Percentiles rank a stretch among this genome's conserved stretches.
Conservation (phyloP, 2,329 filamentous ascomycete genomes). For the Dothiorella sarmentorum region DNA sequence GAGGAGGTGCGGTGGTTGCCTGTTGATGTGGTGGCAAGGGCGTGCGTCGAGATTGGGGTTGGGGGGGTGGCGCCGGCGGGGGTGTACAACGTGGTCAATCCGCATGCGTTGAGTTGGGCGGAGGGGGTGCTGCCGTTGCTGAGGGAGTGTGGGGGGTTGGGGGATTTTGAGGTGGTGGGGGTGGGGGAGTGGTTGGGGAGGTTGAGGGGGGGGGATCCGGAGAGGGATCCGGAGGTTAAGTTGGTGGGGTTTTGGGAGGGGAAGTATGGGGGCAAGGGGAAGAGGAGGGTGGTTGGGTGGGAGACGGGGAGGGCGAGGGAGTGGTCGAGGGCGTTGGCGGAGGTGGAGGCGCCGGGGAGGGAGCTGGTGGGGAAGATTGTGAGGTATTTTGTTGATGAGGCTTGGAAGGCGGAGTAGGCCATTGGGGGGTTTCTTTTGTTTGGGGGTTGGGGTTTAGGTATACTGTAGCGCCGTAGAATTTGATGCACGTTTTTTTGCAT, state of each 20-base stretch:
- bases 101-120: conserved; percentile 50
- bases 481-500: no score
- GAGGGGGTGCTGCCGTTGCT: conserved; percentile 52
- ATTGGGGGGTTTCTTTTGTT: neutral
- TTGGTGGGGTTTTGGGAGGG: conserved; percentile 30
- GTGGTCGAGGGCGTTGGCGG: conserved; percentile 7
- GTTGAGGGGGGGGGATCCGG: conserved; percentile 26
- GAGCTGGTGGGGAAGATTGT: conserved; percentile 12
- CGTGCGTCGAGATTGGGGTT: conserved; percentile 28
- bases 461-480: no score
- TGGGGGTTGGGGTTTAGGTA: no score
- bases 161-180: conserved; percentile 26
- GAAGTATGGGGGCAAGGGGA: conserved; percentile 26
- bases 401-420: conserved; percentile 7
- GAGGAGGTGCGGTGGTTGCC: conserved; percentile 43
- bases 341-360: neutral
- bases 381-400: conserved; percentile 6
- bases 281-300: conserved; percentile 2
- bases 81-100: conserved; percentile 55
- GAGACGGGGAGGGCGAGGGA: conserved; percentile 6
- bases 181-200: conserved; percentile 28
- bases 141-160: conserved; percentile 37
- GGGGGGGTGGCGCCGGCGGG: neutral
- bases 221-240: conserved; percentile 30
- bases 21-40: conserved; percentile 41